Evolutionary conservation across 129 eudicot species (phyloP), one percentile per base, ranked within the genome.

Genomic region (Tagetes patula): DNA sequence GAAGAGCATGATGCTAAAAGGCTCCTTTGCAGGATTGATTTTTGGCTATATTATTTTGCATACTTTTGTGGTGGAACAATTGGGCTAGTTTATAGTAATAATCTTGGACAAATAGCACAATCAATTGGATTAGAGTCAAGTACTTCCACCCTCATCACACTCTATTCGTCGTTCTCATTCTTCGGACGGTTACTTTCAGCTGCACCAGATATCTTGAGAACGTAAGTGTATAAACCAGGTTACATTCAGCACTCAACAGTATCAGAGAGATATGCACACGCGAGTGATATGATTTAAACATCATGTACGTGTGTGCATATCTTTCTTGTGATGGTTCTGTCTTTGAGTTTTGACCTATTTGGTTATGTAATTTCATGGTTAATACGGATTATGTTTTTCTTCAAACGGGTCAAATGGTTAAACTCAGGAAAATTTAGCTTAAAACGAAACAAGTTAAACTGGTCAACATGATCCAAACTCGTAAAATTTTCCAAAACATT

Each of bases 121-220:
- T 90, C 95, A 8, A 84, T 87, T 73, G 96, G 96, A 4, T 79
- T 85, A 2, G 41, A 63, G 33, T 77, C 82, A 3, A 75, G 80
- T 56, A 90, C 87, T 20, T 80, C 89, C 3, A 81, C 81, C 12
- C 85, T 85, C 54, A 82, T 90, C 60, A 89, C 96, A 1, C 62
- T 93, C 46, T 93, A 93, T 80, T 89, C 96, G 1, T 73, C 98
- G 0, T 89, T 89, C 77, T 93, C 96, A 6, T 93, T 93, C 86
- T 93, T 89, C 8, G 96, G 98, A 33, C 92, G 98, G 65, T 81
- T 93, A 80, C 96, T 87, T 71, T 87, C 98, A 40, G 95, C 98
- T 42, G 74, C 83, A 46, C 98, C 98, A 0, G 98, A 93, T 56
- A 77, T 82, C 73, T 46, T 89, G 34, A 77, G 88, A 58, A 76